Percentiles rank a stretch among this genome's conserved stretches.
Evolutionary conservation across 192 early-diverging fungal genomes (phyloP).

Genomic region (Phycomyces nitens): DNA sequence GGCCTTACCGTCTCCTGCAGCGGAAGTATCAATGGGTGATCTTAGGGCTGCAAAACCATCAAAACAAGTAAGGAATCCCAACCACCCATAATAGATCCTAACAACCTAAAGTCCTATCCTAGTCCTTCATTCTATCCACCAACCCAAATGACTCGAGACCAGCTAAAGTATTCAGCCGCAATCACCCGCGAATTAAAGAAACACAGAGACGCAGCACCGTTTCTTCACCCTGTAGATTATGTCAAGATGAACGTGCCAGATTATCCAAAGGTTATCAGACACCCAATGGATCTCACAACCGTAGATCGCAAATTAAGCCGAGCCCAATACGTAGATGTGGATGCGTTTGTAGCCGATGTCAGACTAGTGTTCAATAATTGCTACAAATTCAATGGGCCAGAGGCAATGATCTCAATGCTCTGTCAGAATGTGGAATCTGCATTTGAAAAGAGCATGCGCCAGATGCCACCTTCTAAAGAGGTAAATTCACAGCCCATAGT

Average conservation of each 20-base stretch:
- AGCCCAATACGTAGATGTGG: slow-evolving; percentile 57
- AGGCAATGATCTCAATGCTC: slow-evolving; percentile 65
- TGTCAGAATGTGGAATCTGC: slow-evolving; percentile 66
- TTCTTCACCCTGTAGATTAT: slow-evolving; percentile 78
- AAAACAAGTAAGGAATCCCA: too few species aligned
- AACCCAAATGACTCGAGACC: slow-evolving; percentile 67
- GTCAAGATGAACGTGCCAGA: slow-evolving; percentile 77
- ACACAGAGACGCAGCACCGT: slow-evolving; percentile 82
- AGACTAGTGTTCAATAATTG: slow-evolving; percentile 78
- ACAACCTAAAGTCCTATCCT: too few species aligned
- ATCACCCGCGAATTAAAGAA: slow-evolving; percentile 72
- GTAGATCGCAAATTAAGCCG: slow-evolving; percentile 68
- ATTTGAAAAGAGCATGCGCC: slow-evolving; percentile 64
- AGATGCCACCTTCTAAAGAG: slow-evolving; percentile 62
- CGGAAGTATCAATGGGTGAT: too few species aligned
- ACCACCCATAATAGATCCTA: too few species aligned
- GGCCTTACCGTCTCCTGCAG: too few species aligned
- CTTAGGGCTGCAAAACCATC: too few species aligned
- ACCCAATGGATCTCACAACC: slow-evolving; percentile 80
- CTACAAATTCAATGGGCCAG: slow-evolving; percentile 75
- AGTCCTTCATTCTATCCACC: too few species aligned
- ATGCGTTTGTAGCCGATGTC: slow-evolving; percentile 66
- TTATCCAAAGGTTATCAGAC: slow-evolving; percentile 67
- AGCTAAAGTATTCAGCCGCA: slow-evolving; percentile 77
- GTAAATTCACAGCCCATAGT: slow-evolving; percentile 13